Evolutionary conservation across 345 rosid species (phyloP).

Genomic region (Populus ilicifolia): DNA sequence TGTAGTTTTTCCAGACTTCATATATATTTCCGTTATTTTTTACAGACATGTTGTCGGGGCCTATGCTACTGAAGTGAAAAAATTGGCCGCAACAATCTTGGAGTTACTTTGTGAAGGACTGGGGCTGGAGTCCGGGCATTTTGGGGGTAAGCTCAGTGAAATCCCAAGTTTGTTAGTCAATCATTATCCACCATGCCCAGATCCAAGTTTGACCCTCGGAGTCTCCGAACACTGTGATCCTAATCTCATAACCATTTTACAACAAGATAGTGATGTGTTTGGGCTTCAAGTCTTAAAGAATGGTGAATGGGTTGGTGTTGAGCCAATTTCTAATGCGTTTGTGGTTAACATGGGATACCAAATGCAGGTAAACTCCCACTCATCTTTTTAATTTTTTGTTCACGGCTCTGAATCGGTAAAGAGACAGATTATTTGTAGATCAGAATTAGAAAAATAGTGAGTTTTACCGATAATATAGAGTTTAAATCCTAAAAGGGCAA

Average conservation of each 20-base stretch:
- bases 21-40: too few species aligned
- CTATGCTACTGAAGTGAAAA: constrained; percentile 20
- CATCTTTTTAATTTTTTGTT: too few species aligned
- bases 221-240: constrained; percentile 31
- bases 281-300: constrained; percentile 42
- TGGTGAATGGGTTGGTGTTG: constrained; percentile 30
- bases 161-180: constrained; percentile 18
- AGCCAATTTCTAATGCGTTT: constrained; percentile 34
- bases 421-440: too few species aligned
- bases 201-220: constrained; percentile 40
- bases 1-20: too few species aligned
- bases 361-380: background rate
- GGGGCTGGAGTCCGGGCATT: background rate
- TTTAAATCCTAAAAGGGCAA: too few species aligned
- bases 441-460: too few species aligned
- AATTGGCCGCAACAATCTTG: constrained; percentile 16
- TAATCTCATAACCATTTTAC: constrained; percentile 29
- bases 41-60: constrained; percentile 17
- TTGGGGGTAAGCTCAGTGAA: background rate
- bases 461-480: too few species aligned
- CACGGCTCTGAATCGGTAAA: too few species aligned
- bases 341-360: constrained; percentile 29
- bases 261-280: constrained; percentile 21
- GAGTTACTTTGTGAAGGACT: constrained; percentile 24
- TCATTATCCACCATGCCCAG: constrained; percentile 36